phyloP scores from a whole-genome alignment of 495 filamentous ascomycete genomes.

The Melanomma pulvis-pyrius region DNA sequence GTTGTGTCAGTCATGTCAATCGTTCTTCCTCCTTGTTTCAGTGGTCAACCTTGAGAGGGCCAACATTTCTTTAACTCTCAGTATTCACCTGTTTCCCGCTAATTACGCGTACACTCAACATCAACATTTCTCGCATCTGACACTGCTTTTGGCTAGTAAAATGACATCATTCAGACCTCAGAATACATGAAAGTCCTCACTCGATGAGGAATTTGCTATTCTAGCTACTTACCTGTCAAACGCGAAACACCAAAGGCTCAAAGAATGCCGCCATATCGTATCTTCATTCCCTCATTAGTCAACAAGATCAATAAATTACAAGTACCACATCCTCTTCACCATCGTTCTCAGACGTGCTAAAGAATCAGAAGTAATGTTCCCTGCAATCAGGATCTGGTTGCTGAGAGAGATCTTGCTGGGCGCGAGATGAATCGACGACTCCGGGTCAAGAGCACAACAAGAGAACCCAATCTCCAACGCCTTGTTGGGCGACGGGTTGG shows the following conservation, averaged over 20 bases:
- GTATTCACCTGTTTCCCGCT: too few relatives aligned
- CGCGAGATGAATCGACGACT: constrained; percentile 4
- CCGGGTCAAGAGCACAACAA: neutral
- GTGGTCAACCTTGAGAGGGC: neutral
- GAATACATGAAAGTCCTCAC: too few relatives aligned
- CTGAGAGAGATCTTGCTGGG: neutral
- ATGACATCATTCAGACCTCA: too few relatives aligned
- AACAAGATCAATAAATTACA: too few relatives aligned
- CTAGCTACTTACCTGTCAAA: too few relatives aligned
- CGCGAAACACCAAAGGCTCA: too few relatives aligned
- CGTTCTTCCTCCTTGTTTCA: neutral
- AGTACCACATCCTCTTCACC: neutral
- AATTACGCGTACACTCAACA: too few relatives aligned
- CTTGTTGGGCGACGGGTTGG: neutral
- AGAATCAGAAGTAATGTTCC: constrained; percentile 16
- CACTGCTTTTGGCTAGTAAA: neutral
- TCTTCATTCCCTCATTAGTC: too few relatives aligned
- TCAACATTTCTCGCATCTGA: neutral
- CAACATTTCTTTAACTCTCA: too few relatives aligned
- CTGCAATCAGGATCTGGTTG: constrained; percentile 20
- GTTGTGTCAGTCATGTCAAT: neutral
- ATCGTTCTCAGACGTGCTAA: neutral
- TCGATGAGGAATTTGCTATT: too few relatives aligned
- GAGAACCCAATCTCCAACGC: constrained; percentile 8
- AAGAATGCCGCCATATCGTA: too few relatives aligned